A percentile compares a stretch with the other conserved stretches of the same genome.
phyloP scores from a whole-genome alignment of 495 filamentous ascomycete genomes.

The Podospora fimiseda region DNA sequence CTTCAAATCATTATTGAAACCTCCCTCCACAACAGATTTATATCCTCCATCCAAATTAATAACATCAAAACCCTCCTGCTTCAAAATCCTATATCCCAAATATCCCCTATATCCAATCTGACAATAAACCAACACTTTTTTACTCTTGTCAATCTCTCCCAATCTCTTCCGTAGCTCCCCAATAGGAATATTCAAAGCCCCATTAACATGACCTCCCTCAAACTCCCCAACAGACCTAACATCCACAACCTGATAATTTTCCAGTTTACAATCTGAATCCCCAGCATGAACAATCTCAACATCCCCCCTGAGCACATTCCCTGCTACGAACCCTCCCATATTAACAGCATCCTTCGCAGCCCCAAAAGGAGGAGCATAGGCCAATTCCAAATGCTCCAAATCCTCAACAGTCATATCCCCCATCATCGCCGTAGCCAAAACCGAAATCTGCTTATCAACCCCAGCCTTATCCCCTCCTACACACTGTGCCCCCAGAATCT shows the following conservation, averaged over 20 bases:
- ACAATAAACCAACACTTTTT: slow-evolving; percentile 18
- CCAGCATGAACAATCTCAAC: slow-evolving; percentile 23
- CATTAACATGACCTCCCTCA: slow-evolving; percentile 14
- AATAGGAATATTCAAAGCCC: slow-evolving; percentile 19
- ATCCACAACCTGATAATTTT: slow-evolving; percentile 19
- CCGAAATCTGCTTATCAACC: slow-evolving; percentile 30
- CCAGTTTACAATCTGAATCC: slow-evolving; percentile 13
- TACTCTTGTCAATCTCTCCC: slow-evolving; percentile 13
- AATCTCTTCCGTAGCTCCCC: slow-evolving; percentile 17
- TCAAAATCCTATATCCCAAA: slow-evolving; percentile 25
- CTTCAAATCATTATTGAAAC: background rate
- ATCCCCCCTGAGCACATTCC: slow-evolving; percentile 27
- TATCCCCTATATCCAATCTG: slow-evolving; percentile 25
- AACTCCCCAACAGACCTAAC: slow-evolving; percentile 23
- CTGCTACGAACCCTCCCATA: slow-evolving; percentile 27
- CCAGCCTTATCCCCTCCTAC: slow-evolving; percentile 12
- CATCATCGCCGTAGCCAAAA: slow-evolving; percentile 25
- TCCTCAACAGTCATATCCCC: slow-evolving; percentile 27
- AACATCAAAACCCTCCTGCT: slow-evolving; percentile 26
- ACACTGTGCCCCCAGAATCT: slow-evolving; percentile 25
- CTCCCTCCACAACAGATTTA: slow-evolving; percentile 9
- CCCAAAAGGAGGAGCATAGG: slow-evolving; percentile 30
- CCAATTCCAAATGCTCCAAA: slow-evolving; percentile 28
- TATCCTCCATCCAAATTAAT: slow-evolving; percentile 29
- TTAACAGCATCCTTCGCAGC: slow-evolving; percentile 31